Conservation (phyloP, 179 eudicot species). For the Camellia oleifera region DNA sequence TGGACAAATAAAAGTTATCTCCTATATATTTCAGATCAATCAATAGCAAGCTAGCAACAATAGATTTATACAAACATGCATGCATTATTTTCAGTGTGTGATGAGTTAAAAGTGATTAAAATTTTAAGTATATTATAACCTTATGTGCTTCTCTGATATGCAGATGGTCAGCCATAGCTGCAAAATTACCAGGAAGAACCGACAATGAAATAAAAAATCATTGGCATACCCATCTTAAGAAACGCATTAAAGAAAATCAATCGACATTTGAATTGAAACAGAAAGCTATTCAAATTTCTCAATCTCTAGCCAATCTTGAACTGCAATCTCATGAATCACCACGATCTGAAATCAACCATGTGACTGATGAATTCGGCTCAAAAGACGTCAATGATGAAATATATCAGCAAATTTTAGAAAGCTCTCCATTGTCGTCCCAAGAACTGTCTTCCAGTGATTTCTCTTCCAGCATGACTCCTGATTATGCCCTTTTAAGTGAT, state of each 20-base stretch:
- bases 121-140: too few species aligned
- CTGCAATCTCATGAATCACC: background rate
- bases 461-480: background rate
- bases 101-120: too few species aligned
- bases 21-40: too few species aligned
- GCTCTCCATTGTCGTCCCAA: background rate
- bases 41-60: too few species aligned
- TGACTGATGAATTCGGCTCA: background rate
- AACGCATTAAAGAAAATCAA: slow-evolving; percentile 9
- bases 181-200: slow-evolving; percentile 3
- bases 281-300: background rate
- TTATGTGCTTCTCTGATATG: too few species aligned
- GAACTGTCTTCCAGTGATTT: background rate
- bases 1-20: too few species aligned
- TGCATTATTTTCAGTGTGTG: background rate
- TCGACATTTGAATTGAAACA: background rate
- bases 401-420: background rate
- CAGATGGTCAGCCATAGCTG: background rate
- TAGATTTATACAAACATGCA: too few species aligned
- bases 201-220: too few species aligned
- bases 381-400: background rate
- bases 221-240: slow-evolving; percentile 25
- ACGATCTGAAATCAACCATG: background rate
- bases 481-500: background rate
- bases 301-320: background rate